Evolutionary conservation across 2,329 filamentous ascomycete genomes (phyloP), one percentile per base, ranked within the genome.

Genomic region (Aspergillus fijiensis): DNA sequence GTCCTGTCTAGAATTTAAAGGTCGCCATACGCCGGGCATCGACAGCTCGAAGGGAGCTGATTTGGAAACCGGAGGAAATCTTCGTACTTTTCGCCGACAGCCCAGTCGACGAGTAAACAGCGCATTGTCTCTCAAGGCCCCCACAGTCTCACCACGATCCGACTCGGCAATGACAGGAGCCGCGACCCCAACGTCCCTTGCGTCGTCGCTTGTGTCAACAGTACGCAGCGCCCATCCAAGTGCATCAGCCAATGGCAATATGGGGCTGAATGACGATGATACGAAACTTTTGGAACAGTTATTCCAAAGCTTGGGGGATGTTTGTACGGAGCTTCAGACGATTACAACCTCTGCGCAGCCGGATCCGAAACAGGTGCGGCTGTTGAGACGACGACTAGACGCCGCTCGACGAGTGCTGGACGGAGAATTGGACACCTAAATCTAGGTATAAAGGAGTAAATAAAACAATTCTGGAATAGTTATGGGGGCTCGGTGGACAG

Each of bases 391-490:
- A 63, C 83, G 89, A 65, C 82, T 96, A 54, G 91, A 96, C 65
- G 85, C 87, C 55, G 92, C 92, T 5, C 86, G 87, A 61, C 82
- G 85, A 55, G 84, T 91, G 3, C 79, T 96, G 31, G 90, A 94
- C 65, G 91, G 90, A 5, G 78, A 87, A 60, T 83, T 87, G 42
- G 67, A 69, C 55, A 60, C 65, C 27, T 66, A 59, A 60, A 51
- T 50, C 23, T 49, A 35, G 14, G 48, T 49, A 16, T n/a, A 45
- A 45, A n/a, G 2, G 3, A 45, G 14, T 19, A 19, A 6, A 12
- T 9, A 19, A n/a, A 19, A 19, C 2, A 25, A 48, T 29, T 25
- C 16, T 49, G 25, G 2, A 29, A 12, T 16, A 3, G 4, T 11
- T 7, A 4, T 14, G 9, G n/a, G 14, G 10, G 52, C 6, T 42